These are phyloP conservation scores for Phytophthora podocarpi DNA, from an alignment of 352 stramenopile genomes.

Conservation along the genomic window DNA sequence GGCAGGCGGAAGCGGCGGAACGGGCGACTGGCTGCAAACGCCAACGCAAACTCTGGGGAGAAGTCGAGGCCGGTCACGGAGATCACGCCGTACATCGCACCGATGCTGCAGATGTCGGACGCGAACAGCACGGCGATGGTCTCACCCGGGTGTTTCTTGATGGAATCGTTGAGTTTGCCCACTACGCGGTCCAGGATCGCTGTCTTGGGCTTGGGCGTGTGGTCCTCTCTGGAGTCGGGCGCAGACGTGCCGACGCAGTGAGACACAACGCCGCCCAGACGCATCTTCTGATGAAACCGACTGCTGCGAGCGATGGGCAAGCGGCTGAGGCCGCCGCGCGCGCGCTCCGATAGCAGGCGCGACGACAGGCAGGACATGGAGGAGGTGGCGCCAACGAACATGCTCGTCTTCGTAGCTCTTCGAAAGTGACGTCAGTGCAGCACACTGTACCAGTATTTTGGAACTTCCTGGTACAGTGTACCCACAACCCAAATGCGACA, in stretches of 20 bases:
- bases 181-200: conserved; percentile 73
- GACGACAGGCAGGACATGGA: too few relatives aligned
- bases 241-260: conserved; percentile 8
- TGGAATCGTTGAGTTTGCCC: conserved; percentile 75
- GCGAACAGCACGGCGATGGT: conserved; percentile 80
- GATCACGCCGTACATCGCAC: conserved; percentile 77
- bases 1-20: conserved; percentile 83
- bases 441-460: too few relatives aligned
- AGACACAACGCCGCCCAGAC: conserved; percentile 1
- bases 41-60: conserved; percentile 86
- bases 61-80: conserved; percentile 68
- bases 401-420: too few relatives aligned
- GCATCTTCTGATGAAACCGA: background rate
- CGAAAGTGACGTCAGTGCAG: too few relatives aligned
- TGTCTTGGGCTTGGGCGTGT: background rate
- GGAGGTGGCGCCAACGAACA: background rate
- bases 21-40: conserved; percentile 82
- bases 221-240: conserved; percentile 4
- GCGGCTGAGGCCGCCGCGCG: background rate
- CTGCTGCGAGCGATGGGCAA: background rate
- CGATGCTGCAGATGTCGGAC: conserved; percentile 84
- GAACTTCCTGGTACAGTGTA: conserved; percentile 4
- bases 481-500: background rate
- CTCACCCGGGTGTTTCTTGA: conserved; percentile 73
- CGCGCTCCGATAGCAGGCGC: conserved; percentile 8